phyloP scores from a whole-genome alignment of 2,329 filamentous ascomycete species.

The Rhytidhysteron rufulum region DNA sequence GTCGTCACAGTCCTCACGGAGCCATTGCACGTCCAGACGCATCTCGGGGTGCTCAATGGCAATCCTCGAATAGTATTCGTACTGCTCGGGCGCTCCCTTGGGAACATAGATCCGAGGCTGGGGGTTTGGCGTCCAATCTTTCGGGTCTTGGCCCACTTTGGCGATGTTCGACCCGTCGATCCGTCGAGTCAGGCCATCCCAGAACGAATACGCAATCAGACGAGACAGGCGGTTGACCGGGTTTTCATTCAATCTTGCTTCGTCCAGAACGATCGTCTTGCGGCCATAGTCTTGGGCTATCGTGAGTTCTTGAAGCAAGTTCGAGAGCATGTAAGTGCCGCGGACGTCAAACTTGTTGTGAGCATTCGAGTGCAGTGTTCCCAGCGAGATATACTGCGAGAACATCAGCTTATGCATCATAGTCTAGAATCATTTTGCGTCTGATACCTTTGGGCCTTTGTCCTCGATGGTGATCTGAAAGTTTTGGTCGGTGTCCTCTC shows the following conservation, averaged over 20 bases:
- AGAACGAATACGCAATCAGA: conserved; percentile 86
- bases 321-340: conserved; percentile 96
- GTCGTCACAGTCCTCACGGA: conserved; percentile 70
- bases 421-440: too few relatives aligned
- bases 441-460: conserved; percentile 77
- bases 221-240: conserved; percentile 84
- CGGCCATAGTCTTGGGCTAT: conserved; percentile 87
- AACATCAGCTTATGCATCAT: conserved; percentile 4
- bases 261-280: conserved; percentile 86
- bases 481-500: conserved; percentile 91
- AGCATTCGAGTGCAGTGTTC: conserved; percentile 81
- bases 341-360: conserved; percentile 86
- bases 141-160: conserved; percentile 81
- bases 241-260: conserved; percentile 89
- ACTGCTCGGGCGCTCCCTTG: conserved; percentile 76
- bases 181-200: conserved; percentile 82
- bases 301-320: conserved; percentile 89
- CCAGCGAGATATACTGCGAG: conserved; percentile 68
- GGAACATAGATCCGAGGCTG: conserved; percentile 91
- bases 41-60: conserved; percentile 77
- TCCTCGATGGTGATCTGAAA: conserved; percentile 98
- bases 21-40: conserved; percentile 77
- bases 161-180: conserved; percentile 89
- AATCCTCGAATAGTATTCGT: conserved; percentile 81
- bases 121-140: conserved; percentile 91